Conservation (phyloP, 2,329 filamentous ascomycete genomes). For the Zalaria obscura region DNA sequence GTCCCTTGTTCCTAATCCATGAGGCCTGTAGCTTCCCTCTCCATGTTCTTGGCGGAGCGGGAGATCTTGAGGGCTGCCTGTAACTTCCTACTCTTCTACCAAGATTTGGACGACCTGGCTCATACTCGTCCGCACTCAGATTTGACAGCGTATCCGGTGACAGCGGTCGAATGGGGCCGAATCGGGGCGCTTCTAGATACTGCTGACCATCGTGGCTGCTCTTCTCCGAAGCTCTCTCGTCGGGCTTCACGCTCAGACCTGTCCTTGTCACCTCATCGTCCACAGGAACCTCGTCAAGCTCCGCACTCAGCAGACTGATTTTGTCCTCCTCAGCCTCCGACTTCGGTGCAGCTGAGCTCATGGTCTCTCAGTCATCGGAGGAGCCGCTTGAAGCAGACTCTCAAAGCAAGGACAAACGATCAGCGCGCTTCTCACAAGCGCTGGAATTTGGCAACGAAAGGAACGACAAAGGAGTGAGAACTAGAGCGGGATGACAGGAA, state of each 20-base stretch:
- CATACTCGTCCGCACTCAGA: slow-evolving; percentile 17
- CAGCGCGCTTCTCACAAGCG: too few relatives aligned
- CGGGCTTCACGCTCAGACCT: background rate
- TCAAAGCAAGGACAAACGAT: background rate
- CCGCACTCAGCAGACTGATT: slow-evolving; percentile 1
- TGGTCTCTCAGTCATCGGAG: background rate
- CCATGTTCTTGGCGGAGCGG: slow-evolving; percentile 15
- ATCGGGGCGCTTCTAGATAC: slow-evolving; percentile 2
- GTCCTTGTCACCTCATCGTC: background rate
- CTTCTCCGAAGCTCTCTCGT: background rate
- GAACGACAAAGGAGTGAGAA: background rate
- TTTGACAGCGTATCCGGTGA: slow-evolving; percentile 31
- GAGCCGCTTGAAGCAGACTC: background rate
- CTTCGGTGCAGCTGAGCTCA: background rate
- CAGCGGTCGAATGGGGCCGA: slow-evolving; percentile 17
- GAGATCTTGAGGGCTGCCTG: slow-evolving; percentile 1
- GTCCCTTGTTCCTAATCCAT: slow-evolving; percentile 56
- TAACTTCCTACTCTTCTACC: background rate
- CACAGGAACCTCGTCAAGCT: background rate
- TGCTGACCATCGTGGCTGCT: background rate
- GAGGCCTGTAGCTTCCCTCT: slow-evolving; percentile 19
- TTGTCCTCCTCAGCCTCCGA: slow-evolving; percentile 1
- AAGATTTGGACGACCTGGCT: slow-evolving; percentile 10
- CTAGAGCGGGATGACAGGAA: background rate
- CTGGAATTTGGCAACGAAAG: background rate